A percentile compares a stretch with the other conserved stretches of the same genome.
phyloP scores from a whole-genome alignment of 2,329 filamentous ascomycete genomes.

The Zymoseptoria ardabiliae region DNA sequence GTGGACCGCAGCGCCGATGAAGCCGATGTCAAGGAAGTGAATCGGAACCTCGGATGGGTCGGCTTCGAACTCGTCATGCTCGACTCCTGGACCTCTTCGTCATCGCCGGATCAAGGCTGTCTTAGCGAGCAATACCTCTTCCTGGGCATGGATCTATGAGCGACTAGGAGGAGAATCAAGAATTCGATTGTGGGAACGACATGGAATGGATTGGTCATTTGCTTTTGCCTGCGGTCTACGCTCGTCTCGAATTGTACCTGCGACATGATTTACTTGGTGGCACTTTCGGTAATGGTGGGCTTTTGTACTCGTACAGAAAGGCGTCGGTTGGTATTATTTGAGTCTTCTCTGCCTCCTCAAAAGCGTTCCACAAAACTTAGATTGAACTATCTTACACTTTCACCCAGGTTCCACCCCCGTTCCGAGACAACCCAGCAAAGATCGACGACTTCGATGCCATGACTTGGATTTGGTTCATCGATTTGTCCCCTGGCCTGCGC shows the following conservation, averaged over 20 bases:
- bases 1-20: conserved; percentile 66
- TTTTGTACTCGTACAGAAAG: not conserved
- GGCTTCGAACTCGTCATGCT: conserved; percentile 80
- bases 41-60: conserved; percentile 85
- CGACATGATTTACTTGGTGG: not conserved
- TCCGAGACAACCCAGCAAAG: too few relatives aligned
- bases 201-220: not conserved
- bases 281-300: not conserved
- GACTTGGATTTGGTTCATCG: too few relatives aligned
- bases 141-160: conserved; percentile 76
- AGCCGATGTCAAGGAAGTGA: conserved; percentile 57
- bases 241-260: not conserved
- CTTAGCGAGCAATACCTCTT: conserved; percentile 78
- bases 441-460: too few relatives aligned
- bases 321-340: not conserved
- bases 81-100: conserved; percentile 54
- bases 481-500: too few relatives aligned
- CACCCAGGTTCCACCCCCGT: not conserved
- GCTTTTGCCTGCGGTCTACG: not conserved
- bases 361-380: not conserved
- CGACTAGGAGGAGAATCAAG: not conserved
- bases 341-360: not conserved
- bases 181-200: not conserved
- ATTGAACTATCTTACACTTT: not conserved
- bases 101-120: conserved; percentile 46